Percentiles rank a stretch among this genome's conserved stretches.
These are phyloP conservation scores for Thoreauomyces humboldtii DNA, from an alignment of 192 early-diverging fungal species.

Conservation along the genomic window DNA sequence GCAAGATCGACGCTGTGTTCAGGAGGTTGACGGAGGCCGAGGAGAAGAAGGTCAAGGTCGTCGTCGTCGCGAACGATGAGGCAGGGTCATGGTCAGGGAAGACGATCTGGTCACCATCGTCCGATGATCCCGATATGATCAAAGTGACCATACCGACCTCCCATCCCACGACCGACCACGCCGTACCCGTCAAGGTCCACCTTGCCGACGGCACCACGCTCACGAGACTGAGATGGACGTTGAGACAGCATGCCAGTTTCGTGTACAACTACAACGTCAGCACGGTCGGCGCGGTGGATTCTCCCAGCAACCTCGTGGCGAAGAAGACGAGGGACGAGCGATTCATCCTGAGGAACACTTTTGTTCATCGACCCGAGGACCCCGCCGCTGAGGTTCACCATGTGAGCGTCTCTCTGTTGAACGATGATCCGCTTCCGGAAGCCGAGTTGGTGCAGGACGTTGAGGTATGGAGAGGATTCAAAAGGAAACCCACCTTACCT, in stretches of 20 bases:
- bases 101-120: constrained; percentile 12
- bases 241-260: constrained; percentile 11
- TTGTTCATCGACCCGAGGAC: background rate
- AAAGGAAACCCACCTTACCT: no score
- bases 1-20: background rate
- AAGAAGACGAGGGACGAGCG: background rate
- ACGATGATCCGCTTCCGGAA: background rate
- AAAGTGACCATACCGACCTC: constrained; percentile 6
- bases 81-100: background rate
- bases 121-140: no score
- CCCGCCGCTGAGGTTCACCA: background rate
- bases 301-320: background rate
- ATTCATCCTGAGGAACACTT: background rate
- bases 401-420: background rate
- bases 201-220: background rate
- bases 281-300: constrained; percentile 1
- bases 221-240: background rate
- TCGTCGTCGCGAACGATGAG: background rate
- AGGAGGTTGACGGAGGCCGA: background rate
- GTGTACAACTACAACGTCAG: background rate
- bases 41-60: background rate
- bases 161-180: background rate
- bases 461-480: no score
- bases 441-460: background rate
- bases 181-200: constrained; percentile 11